Base-by-base conservation (phyloP, 1,284 basidiomycete species). In the Testicularia cyperi region DNA sequence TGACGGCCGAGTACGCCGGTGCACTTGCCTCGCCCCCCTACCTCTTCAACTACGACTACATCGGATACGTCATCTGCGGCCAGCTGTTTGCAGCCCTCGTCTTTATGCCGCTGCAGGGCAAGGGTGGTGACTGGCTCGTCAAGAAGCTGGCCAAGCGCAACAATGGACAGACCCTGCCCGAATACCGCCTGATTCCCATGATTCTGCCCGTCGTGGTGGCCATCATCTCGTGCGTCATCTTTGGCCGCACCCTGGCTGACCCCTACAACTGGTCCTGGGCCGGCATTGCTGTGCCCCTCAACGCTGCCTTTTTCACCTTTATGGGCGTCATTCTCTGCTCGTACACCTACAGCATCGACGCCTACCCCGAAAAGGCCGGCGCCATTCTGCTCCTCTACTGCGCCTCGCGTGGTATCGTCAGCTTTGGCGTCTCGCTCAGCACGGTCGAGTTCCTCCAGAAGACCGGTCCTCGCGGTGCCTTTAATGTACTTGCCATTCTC, bases 401-500 rank as follows among this genome's bases (percentile, higher is more conserved):
- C 36, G 25, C 36, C 15, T 27, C 25, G 19, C 36, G 36, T 6
- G 36, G 36, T 13, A 20, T 38, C 19, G 26, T 38, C 5, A 28
- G 25, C 25, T 38, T 38, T 20, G 36, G 36, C 13, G 25, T 38
- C 0, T 28, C 25, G 25, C 26, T 28, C 16, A 20, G 25, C 16
- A 38, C 36, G 13, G 36, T 38, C 16, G 25, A 27, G 7, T 28
- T 38, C 16, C 16, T 38, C 13, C 22, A 27, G 13, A 27, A 38
- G 36, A 20, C 36, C 3, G 36, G 36, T 14, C 26, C 25, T 5
- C 25, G 26, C 19, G 36, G 36, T 13, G 36, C 36, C 2, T 28
- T 38, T 19, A 38, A 38, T 19, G 26, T 38, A 13, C 26, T 38
- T 20, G 36, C 36, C 16, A 38, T 38, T n/a, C 25, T 38, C 16